A percentile compares a stretch with the other conserved stretches of the same genome.
These are phyloP conservation scores for Colletotrichum siamense DNA, from an alignment of 2,329 filamentous ascomycete genomes.

Conservation along the genomic window DNA sequence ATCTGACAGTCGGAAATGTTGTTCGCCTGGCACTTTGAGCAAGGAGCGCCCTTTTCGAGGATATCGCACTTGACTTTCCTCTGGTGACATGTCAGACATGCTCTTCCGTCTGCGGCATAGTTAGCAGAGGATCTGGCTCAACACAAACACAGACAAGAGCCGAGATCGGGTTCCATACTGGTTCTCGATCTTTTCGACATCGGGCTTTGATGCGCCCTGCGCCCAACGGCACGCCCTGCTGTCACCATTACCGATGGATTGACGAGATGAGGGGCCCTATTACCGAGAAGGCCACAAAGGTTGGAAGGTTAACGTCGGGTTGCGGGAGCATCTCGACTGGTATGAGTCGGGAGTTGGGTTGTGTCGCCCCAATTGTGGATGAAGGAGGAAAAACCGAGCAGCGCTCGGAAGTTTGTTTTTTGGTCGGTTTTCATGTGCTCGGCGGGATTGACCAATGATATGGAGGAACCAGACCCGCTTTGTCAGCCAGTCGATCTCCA, in stretches of 20 bases:
- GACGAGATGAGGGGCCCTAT: background rate
- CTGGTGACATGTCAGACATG: conserved; percentile 54
- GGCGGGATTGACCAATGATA: conserved; percentile 15
- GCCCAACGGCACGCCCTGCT: background rate
- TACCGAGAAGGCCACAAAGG: background rate
- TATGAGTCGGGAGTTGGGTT: conserved; percentile 4
- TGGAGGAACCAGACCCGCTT: background rate
- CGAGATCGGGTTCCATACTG: conserved; percentile 9
- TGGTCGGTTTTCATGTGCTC: background rate
- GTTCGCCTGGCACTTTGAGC: conserved; percentile 51
- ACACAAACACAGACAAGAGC: background rate
- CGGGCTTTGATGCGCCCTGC: background rate
- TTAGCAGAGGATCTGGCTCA: background rate
- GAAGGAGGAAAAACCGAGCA: background rate
- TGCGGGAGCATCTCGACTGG: background rate
- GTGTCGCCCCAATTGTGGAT: background rate
- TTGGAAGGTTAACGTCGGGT: background rate
- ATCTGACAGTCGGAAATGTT: conserved; percentile 47
- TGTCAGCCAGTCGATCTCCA: background rate
- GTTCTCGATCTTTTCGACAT: conserved; percentile 5
- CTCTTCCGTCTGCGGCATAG: conserved; percentile 35
- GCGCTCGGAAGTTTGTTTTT: background rate
- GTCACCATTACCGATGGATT: background rate
- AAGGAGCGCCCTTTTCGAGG: conserved; percentile 49
- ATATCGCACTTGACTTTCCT: conserved; percentile 58